Evolutionary conservation across 352 stramenopile species (phyloP).

Genomic region (Phytophthora sp.): DNA sequence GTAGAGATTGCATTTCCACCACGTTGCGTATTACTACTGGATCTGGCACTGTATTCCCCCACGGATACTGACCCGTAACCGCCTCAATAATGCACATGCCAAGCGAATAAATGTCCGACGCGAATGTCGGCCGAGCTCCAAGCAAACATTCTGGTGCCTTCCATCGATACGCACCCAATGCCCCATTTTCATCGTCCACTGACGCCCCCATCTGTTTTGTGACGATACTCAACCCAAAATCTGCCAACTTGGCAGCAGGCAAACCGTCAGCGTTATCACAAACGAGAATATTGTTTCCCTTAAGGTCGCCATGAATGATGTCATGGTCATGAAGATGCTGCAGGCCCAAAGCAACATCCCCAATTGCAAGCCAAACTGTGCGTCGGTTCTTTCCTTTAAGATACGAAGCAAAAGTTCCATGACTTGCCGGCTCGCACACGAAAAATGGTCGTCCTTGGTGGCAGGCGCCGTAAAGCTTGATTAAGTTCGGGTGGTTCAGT

Average conservation of each 20-base stretch:
- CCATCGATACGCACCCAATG: conserved; percentile 18
- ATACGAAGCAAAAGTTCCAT: conserved; percentile 21
- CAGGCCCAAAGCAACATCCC: conserved; percentile 19
- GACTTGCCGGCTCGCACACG: conserved; percentile 24
- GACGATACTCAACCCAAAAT: conserved; percentile 24
- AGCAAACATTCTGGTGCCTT: conserved; percentile 25
- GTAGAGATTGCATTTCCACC: conserved; percentile 2
- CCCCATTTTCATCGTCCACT: background rate
- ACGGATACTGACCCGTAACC: conserved; percentile 14
- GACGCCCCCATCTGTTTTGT: background rate
- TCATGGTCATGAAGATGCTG: conserved; percentile 23
- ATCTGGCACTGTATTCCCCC: conserved; percentile 3
- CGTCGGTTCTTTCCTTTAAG: conserved; percentile 8
- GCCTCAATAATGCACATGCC: conserved; percentile 24
- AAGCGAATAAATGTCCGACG: conserved; percentile 24
- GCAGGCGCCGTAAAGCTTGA: conserved; percentile 31
- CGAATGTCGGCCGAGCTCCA: conserved; percentile 9
- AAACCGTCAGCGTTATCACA: conserved; percentile 17
- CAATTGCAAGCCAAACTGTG: conserved; percentile 15
- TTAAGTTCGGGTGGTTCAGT: conserved; percentile 30
- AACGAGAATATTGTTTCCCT: conserved; percentile 30
- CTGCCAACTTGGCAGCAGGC: conserved; percentile 17
- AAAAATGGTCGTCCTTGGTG: conserved; percentile 35
- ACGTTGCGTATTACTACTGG: conserved; percentile 11
- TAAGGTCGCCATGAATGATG: conserved; percentile 23